These are phyloP conservation scores for Suillus subalutaceus DNA, from an alignment of 768 basidiomycete species.

Conservation along the genomic window DNA sequence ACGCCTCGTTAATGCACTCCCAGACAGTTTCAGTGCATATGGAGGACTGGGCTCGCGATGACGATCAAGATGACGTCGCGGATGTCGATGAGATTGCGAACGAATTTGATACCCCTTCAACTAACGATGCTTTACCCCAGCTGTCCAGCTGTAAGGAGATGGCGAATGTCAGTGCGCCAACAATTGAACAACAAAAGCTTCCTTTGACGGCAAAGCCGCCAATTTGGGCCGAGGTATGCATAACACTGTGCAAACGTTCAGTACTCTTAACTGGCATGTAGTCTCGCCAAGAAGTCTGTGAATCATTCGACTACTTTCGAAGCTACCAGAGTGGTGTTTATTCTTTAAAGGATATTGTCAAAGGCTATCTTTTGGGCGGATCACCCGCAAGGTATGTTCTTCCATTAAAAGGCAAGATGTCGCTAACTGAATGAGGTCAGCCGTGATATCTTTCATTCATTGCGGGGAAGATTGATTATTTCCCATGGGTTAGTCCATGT, in stretches of 20 bases:
- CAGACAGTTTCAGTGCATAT: not conserved
- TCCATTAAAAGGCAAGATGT: not conserved
- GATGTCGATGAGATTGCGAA: constrained; percentile 4
- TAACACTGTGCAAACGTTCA: not conserved
- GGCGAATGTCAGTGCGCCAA: not conserved
- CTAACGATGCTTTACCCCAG: constrained; percentile 18
- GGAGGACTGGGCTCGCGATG: constrained; percentile 29
- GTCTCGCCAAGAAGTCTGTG: constrained; percentile 87
- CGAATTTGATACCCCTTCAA: constrained; percentile 16
- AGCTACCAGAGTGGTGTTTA: constrained; percentile 86
- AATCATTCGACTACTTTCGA: constrained; percentile 66
- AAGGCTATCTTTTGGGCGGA: constrained; percentile 77
- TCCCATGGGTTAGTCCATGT: constrained; percentile 71
- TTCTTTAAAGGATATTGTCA: constrained; percentile 56
- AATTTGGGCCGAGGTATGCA: constrained; percentile 49
- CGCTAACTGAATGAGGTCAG: constrained; percentile 36
- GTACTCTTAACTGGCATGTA: constrained; percentile 29
- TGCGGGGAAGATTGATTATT: constrained; percentile 72
- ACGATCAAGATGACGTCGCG: constrained; percentile 23
- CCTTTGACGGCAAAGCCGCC: constrained; percentile 34
- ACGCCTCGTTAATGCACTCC: constrained; percentile 14
- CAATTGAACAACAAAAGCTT: constrained; percentile 20
- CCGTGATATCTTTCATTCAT: constrained; percentile 68
- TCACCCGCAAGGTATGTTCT: constrained; percentile 62
- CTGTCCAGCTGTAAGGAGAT: constrained; percentile 5